Evolutionary conservation across 2,329 filamentous ascomycete species (phyloP), one percentile per base, ranked within the genome.

Genomic region (Monilinia fructicola): DNA sequence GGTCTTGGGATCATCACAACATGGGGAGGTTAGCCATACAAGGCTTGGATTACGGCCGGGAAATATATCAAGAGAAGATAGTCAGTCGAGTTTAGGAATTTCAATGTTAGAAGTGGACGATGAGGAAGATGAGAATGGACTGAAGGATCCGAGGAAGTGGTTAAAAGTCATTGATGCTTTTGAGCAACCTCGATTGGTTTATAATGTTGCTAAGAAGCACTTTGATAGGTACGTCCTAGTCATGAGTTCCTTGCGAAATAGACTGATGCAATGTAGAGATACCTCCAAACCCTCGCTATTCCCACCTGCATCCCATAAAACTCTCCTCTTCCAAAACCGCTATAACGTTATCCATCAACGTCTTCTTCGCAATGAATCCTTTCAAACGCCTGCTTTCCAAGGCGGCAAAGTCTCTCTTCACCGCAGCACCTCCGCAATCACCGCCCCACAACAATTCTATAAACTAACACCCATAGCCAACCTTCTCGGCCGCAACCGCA

Each of bases 311-410:
- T 86, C 88, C 7, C 90, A 93, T 74, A 97, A 96, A 78, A 97
- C 92, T 1, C 82, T 87, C 3, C 81, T 95, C 54, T 97, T 97
- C 79, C 87, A 93, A 71, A 93, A 97, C 76, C 86, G 93, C 69
- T 98, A 96, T 77, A 90, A 97, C 73, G 85, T 98, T 65, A 90
- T 98, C 61, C 91, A 97, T 76, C 94, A 98, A 77, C 89, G 95
- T 23, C 85, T 98, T 23, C 85, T 98, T 52, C 89, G 95, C 59
- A 97, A 97, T 76, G 93, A 97, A 78, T 89, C 91, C 26, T 99
- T 99, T 73, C 93, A 97, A 77, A 87, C 87, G 26, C 92, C 93
- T 1, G 84, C 90, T 26, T 87, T 96, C 65, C 86, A 89, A 10
- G 83, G 84, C 2, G 83, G 84, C 18, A 83, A 83, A 61, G 80